Evolutionary conservation across 2,329 filamentous ascomycete genomes (phyloP).

Genomic region (Colletotrichum agaves): DNA sequence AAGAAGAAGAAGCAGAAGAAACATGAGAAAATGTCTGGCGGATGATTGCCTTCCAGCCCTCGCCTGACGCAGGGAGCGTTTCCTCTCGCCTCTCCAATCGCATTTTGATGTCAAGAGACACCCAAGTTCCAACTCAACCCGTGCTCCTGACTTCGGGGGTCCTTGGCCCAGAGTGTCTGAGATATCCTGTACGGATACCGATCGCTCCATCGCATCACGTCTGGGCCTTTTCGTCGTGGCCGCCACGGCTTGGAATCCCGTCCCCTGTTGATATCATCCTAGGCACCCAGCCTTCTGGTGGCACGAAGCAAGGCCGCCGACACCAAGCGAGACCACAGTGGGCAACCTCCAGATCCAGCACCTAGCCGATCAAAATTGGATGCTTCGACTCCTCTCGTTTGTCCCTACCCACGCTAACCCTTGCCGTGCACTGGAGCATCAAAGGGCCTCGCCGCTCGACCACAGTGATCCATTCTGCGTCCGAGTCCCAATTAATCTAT

Average conservation of each 20-base stretch:
- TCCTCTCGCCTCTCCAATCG: background rate
- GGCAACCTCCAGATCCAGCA: conserved; percentile 13
- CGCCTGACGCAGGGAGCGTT: conserved; percentile 33
- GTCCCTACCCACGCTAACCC: background rate
- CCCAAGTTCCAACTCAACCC: background rate
- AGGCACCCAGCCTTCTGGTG: conserved; percentile 29
- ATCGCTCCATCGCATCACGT: background rate
- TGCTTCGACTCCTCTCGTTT: background rate
- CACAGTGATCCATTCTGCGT: conserved; percentile 14
- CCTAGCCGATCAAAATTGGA: conserved; percentile 12
- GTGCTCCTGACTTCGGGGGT: background rate
- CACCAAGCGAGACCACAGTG: conserved; percentile 19
- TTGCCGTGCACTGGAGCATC: background rate
- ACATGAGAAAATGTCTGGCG: conserved; percentile 4
- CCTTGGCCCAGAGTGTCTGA: too few species aligned
- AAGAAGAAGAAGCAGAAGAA: conserved; percentile 6
- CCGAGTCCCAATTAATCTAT: conserved; percentile 31
- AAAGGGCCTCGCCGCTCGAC: conserved; percentile 13
- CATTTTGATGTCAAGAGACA: background rate
- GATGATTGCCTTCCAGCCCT: background rate
- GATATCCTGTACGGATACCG: too few species aligned
- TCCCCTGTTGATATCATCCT: conserved; percentile 33
- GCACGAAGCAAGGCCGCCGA: conserved; percentile 24
- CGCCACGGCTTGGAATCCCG: conserved; percentile 2
- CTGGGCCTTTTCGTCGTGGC: conserved; percentile 4